Evolutionary conservation across 805 yeast species (phyloP).

Genomic region (Candida manassasensis): DNA sequence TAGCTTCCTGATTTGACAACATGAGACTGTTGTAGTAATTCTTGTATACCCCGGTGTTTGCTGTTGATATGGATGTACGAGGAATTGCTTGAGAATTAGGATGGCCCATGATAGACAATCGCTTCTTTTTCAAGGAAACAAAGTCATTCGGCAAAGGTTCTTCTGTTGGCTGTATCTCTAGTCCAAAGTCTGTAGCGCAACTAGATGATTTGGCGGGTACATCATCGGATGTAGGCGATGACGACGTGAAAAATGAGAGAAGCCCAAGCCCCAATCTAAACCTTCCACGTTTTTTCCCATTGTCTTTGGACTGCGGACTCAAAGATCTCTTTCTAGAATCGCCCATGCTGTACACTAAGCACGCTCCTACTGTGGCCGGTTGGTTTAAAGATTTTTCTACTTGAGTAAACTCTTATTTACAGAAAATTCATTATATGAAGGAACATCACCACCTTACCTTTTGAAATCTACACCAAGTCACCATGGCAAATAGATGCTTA

Average conservation of each 20-base stretch:
- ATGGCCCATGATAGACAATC: slow-evolving; percentile 21
- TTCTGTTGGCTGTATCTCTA: not conserved
- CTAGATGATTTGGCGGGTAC: not conserved
- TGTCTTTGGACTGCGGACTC: slow-evolving; percentile 14
- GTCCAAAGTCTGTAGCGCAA: not conserved
- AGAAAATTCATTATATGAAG: not conserved
- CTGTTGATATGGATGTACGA: slow-evolving; percentile 19
- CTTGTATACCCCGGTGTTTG: slow-evolving; percentile 16
- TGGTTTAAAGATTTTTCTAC: slow-evolving; percentile 5
- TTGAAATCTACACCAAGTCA: too few relatives aligned
- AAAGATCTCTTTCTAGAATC: slow-evolving; percentile 11
- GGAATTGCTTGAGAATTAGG: slow-evolving; percentile 17
- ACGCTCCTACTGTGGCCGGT: not conserved
- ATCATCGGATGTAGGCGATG: not conserved
- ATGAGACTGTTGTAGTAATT: slow-evolving; percentile 15
- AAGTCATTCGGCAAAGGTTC: slow-evolving; percentile 20
- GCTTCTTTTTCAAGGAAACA: slow-evolving; percentile 23
- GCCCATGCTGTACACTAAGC: not conserved
- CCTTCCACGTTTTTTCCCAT: slow-evolving; percentile 3
- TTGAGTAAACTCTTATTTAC: not conserved
- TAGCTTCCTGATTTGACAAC: slow-evolving; percentile 15
- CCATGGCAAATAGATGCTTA: too few relatives aligned
- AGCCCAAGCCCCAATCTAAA: slow-evolving; percentile 8
- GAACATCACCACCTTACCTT: too few relatives aligned
- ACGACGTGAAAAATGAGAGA: slow-evolving; percentile 11